A percentile compares a stretch with the other conserved stretches of the same genome.
phyloP scores from a whole-genome alignment of 208 protist species.

The Perkinsela sp. region DNA sequence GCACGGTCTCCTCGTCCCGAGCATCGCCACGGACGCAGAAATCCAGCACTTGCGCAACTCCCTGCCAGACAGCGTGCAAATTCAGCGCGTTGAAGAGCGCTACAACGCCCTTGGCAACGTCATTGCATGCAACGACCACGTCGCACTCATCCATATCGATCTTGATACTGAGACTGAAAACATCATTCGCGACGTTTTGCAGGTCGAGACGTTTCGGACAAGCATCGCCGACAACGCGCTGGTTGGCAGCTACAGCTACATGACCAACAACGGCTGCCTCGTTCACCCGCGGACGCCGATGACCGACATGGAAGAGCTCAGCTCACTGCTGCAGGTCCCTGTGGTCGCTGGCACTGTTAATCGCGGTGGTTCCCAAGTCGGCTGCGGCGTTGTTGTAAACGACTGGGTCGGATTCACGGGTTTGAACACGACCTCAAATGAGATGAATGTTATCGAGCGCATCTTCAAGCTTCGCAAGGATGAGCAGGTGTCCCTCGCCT shows the following conservation, averaged over 20 bases:
- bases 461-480: constrained; percentile 87
- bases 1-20: constrained; percentile 92
- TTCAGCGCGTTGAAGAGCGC: constrained; percentile 90
- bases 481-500: constrained; percentile 4
- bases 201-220: constrained; percentile 92
- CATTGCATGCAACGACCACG: constrained; percentile 97
- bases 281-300: constrained; percentile 80
- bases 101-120: constrained; percentile 95
- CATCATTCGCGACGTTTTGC: constrained; percentile 90
- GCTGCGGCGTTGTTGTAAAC: constrained; percentile 87
- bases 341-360: constrained; percentile 97
- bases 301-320: constrained; percentile 94
- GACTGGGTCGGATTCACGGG: constrained; percentile 96
- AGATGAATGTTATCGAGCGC: constrained; percentile 93
- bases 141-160: constrained; percentile 96
- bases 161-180: constrained; percentile 96
- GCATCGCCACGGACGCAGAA: constrained; percentile 93
- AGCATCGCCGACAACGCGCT: constrained; percentile 88
- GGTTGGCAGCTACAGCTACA: constrained; percentile 87
- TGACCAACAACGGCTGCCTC: constrained; percentile 93
- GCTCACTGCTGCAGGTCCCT: constrained; percentile 86
- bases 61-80: constrained; percentile 82
- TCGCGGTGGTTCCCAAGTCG: constrained; percentile 74
- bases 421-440: constrained; percentile 89
- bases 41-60: constrained; percentile 94